Conservation (phyloP, 805 yeast species). For the Lipomyces anomalus region DNA sequence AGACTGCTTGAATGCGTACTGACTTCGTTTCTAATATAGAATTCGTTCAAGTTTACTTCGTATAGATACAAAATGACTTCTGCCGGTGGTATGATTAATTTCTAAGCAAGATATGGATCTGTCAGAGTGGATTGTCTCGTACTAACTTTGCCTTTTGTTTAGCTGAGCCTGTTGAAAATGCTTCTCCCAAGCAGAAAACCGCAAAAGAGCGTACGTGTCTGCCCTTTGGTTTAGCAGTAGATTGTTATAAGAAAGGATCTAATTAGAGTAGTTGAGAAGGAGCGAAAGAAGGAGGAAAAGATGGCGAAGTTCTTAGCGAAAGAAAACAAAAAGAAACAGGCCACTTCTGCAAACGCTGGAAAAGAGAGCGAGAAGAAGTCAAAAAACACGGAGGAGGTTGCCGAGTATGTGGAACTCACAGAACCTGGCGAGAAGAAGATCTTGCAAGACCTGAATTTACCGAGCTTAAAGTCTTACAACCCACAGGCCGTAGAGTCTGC, state of each 20-base stretch:
- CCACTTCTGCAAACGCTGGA: conserved; percentile 36
- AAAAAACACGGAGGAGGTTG: conserved; percentile 61
- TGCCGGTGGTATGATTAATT: too few species aligned
- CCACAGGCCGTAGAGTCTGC: conserved; percentile 92
- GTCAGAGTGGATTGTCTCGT: too few species aligned
- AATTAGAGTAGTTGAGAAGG: conserved; percentile 53
- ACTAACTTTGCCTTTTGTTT: too few species aligned
- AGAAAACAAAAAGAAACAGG: conserved; percentile 51
- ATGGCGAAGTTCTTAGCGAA: conserved; percentile 85
- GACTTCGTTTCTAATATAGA: too few species aligned
- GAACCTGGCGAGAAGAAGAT: conserved; percentile 86
- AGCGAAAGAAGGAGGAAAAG: conserved; percentile 85
- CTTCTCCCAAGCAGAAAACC: conserved; percentile 24
- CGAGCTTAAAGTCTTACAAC: conserved; percentile 87
- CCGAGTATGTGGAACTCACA: conserved; percentile 83
- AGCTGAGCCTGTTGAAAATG: not conserved
- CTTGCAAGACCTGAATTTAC: conserved; percentile 80
- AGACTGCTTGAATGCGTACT: too few species aligned
- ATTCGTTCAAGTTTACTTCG: too few species aligned
- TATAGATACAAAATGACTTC: too few species aligned
- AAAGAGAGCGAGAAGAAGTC: conserved; percentile 50
- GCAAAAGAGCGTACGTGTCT: conserved; percentile 25
- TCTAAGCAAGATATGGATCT: too few species aligned
- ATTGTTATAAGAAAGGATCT: not conserved
- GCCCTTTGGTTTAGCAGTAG: not conserved